Evolutionary conservation across 1,284 basidiomycete genomes (phyloP).

Genomic region (Naganishia sp.): DNA sequence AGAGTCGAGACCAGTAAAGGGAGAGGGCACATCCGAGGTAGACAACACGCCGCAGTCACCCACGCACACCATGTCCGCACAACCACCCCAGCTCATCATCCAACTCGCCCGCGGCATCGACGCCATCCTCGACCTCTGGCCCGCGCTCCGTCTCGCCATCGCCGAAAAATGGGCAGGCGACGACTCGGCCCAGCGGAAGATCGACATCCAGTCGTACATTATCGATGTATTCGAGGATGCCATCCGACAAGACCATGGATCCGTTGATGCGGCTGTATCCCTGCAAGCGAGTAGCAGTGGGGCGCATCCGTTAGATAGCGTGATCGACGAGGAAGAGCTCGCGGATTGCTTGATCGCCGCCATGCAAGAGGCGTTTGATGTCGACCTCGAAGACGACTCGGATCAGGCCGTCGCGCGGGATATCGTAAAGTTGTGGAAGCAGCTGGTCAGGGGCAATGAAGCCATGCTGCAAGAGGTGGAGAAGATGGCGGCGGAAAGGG

Average conservation of each 20-base stretch:
- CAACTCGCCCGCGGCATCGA: slow-evolving; percentile 81
- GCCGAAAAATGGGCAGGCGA: slow-evolving; percentile 79
- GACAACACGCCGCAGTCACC: neutral
- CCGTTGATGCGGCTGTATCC: slow-evolving; percentile 13
- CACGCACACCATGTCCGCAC: slow-evolving; percentile 15
- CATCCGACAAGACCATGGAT: slow-evolving; percentile 22
- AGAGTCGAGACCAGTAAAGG: neutral
- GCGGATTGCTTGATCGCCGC: slow-evolving; percentile 70
- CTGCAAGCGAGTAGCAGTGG: slow-evolving; percentile 20
- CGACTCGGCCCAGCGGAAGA: slow-evolving; percentile 68
- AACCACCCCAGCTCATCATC: slow-evolving; percentile 29
- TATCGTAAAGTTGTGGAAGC: slow-evolving; percentile 68
- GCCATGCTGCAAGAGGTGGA: slow-evolving; percentile 62
- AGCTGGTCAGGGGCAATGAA: slow-evolving; percentile 54
- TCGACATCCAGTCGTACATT: slow-evolving; percentile 76
- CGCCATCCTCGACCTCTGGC: slow-evolving; percentile 76
- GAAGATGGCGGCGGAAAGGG: slow-evolving; percentile 62
- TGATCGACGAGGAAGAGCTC: slow-evolving; percentile 71
- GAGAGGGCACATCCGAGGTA: neutral
- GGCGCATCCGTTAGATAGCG: slow-evolving; percentile 43
- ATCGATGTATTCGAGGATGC: slow-evolving; percentile 75
- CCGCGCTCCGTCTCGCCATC: slow-evolving; percentile 77
- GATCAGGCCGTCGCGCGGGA: slow-evolving; percentile 69
- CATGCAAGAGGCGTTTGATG: slow-evolving; percentile 81
- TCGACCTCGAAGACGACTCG: slow-evolving; percentile 76